Evolutionary conservation across 2,329 filamentous ascomycete species (phyloP).

Genomic region (Fusarium denticulatum): DNA sequence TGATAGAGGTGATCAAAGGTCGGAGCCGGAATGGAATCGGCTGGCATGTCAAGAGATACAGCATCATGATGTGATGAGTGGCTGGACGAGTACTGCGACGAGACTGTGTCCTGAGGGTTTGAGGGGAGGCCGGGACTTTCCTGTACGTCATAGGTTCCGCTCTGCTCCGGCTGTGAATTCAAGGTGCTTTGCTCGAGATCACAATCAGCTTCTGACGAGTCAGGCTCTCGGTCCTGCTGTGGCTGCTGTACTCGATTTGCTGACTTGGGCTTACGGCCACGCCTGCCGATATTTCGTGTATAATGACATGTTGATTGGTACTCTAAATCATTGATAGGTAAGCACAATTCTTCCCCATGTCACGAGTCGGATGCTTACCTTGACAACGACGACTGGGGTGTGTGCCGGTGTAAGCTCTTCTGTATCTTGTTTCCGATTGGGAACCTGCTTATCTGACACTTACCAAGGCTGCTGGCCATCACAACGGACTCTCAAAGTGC

Average conservation of each 20-base stretch:
- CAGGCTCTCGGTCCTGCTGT: not conserved
- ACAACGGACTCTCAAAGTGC: not conserved
- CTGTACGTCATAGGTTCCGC: not conserved
- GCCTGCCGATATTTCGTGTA: not conserved
- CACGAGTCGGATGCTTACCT: not conserved
- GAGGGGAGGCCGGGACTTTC: not conserved
- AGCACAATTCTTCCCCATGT: not conserved
- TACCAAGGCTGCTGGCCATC: not conserved
- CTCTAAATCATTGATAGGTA: fast-evolving
- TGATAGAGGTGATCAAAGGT: not conserved
- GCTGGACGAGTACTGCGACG: not conserved
- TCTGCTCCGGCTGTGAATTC: not conserved
- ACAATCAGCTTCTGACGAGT: not conserved
- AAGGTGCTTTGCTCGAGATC: not conserved
- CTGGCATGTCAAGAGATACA: not conserved
- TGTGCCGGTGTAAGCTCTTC: not conserved
- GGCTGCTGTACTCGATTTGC: not conserved
- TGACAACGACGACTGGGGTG: not conserved
- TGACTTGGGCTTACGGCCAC: not conserved
- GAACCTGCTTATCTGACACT: not conserved
- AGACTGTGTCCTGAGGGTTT: not conserved
- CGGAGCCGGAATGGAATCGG: not conserved
- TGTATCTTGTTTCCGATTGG: not conserved
- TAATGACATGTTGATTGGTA: not conserved
- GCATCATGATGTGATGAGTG: not conserved